Percentiles rank a stretch among this genome's conserved stretches.
These are phyloP conservation scores for Colletotrichum australisinense DNA, from an alignment of 2,329 filamentous ascomycete genomes.

Conservation along the genomic window DNA sequence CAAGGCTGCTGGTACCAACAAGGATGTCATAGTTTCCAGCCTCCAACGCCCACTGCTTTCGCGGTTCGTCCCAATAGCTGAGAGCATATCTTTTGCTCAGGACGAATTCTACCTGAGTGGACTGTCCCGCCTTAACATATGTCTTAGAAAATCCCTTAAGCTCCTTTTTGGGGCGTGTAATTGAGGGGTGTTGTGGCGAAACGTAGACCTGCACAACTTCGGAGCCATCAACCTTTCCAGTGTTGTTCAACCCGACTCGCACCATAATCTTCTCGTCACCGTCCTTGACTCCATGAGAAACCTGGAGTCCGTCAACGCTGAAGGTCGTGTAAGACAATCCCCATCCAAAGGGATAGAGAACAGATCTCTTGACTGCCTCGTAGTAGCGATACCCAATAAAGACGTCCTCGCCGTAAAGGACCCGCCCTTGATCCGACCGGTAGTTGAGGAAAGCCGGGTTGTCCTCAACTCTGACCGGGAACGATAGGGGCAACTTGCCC, in stretches of 20 bases:
- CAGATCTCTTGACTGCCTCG: slow-evolving; percentile 57
- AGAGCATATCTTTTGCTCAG: slow-evolving; percentile 1
- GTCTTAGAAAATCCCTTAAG: slow-evolving; percentile 66
- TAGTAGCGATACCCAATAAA: slow-evolving; percentile 80
- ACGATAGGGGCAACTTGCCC: slow-evolving; percentile 79
- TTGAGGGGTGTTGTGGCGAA: slow-evolving; percentile 53
- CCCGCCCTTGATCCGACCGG: slow-evolving; percentile 70
- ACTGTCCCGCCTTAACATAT: slow-evolving; percentile 58
- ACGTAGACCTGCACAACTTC: slow-evolving; percentile 47
- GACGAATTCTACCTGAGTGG: background rate
- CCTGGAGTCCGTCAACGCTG: slow-evolving; percentile 43
- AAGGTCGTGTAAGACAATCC: slow-evolving; percentile 77
- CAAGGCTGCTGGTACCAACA: background rate
- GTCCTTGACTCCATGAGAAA: slow-evolving; percentile 37
- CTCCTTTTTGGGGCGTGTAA: slow-evolving; percentile 57
- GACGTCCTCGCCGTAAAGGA: slow-evolving; percentile 78
- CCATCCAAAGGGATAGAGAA: slow-evolving; percentile 75
- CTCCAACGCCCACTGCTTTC: slow-evolving; percentile 1
- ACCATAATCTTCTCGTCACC: background rate
- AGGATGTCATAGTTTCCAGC: background rate
- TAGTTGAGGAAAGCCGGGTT: slow-evolving; percentile 78
- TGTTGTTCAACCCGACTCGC: background rate
- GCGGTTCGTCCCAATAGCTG: slow-evolving; percentile 11
- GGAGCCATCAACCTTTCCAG: background rate
- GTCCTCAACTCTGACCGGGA: slow-evolving; percentile 70